These are phyloP conservation scores for Peniophora sp. DNA, from an alignment of 1,284 basidiomycete genomes.

Conservation along the genomic window DNA sequence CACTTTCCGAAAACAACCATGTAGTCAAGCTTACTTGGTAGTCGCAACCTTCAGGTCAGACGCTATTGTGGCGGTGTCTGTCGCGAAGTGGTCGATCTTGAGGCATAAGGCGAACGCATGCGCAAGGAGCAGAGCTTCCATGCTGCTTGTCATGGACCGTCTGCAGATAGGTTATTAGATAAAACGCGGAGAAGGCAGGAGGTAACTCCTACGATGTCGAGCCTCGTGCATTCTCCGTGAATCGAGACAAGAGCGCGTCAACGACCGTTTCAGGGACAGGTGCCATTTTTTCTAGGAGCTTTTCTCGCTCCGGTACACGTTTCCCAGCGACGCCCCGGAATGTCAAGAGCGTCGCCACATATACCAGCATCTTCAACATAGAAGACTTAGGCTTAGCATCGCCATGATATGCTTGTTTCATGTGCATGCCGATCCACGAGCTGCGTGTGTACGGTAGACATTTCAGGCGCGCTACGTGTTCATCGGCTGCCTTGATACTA, in stretches of 20 bases:
- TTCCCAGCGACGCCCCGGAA: constrained; percentile 39
- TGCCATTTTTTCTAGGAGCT: constrained; percentile 46
- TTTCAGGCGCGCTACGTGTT: constrained; percentile 40
- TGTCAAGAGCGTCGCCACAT: constrained; percentile 69
- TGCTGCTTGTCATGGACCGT: constrained; percentile 60
- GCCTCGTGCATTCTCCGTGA: constrained; percentile 66
- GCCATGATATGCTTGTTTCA: no score
- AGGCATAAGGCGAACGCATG: constrained; percentile 78
- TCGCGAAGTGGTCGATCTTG: constrained; percentile 67
- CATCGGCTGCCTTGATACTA: constrained; percentile 42
- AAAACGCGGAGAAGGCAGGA: neutral
- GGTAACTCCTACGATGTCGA: constrained; percentile 46
- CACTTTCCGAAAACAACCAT: constrained; percentile 7
- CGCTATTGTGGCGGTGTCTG: constrained; percentile 61
- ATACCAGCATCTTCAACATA: constrained; percentile 56
- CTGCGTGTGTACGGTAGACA: constrained; percentile 59
- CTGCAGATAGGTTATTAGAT: constrained; percentile 26
- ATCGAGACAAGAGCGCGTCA: constrained; percentile 71
- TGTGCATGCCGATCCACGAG: constrained; percentile 48
- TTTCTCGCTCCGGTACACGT: constrained; percentile 41
- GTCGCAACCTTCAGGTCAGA: constrained; percentile 72
- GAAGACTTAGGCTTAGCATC: constrained; percentile 35
- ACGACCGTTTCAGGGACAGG: constrained; percentile 57
- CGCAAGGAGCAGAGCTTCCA: constrained; percentile 63
- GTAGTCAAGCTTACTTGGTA: constrained; percentile 38